These are phyloP conservation scores for Syzygium oleosum DNA, from an alignment of 345 rosid genomes.

Conservation along the genomic window DNA sequence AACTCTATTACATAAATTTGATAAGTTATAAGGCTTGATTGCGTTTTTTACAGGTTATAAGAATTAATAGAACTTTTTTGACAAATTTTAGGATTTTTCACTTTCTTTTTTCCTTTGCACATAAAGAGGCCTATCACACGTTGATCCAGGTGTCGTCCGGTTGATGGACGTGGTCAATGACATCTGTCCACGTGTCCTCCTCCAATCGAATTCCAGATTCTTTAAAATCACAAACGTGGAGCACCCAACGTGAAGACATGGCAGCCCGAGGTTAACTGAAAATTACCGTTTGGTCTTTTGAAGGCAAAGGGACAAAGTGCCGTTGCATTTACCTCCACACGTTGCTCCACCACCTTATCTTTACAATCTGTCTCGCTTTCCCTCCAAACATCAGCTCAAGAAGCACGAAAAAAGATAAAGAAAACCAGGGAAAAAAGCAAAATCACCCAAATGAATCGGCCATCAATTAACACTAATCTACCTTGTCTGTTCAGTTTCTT, in stretches of 20 bases:
- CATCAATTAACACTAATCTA: not conserved
- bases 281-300: not conserved
- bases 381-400: conserved; percentile 28
- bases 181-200: conserved; percentile 3
- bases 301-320: not conserved
- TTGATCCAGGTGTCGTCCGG: not conserved
- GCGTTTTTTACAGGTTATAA: no score
- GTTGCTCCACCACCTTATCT: conserved; percentile 31
- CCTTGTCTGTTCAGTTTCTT: not conserved
- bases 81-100: no score
- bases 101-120: not conserved
- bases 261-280: conserved; percentile 3
- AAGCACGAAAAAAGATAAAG: not conserved
- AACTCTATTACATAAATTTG: no score
- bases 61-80: rapidly evolving
- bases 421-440: not conserved
- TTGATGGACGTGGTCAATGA: not conserved
- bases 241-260: conserved; percentile 25
- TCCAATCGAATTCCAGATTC: not conserved
- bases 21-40: no score
- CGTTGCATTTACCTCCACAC: conserved; percentile 70
- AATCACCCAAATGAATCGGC: not conserved
- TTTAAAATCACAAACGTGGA: not conserved
- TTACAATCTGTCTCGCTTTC: conserved; percentile 12
- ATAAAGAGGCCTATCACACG: not conserved